Percentiles rank a stretch among this genome's conserved stretches.
These are phyloP conservation scores for Diplodia corticola DNA, from an alignment of 2,329 filamentous ascomycete species.

Conservation along the genomic window DNA sequence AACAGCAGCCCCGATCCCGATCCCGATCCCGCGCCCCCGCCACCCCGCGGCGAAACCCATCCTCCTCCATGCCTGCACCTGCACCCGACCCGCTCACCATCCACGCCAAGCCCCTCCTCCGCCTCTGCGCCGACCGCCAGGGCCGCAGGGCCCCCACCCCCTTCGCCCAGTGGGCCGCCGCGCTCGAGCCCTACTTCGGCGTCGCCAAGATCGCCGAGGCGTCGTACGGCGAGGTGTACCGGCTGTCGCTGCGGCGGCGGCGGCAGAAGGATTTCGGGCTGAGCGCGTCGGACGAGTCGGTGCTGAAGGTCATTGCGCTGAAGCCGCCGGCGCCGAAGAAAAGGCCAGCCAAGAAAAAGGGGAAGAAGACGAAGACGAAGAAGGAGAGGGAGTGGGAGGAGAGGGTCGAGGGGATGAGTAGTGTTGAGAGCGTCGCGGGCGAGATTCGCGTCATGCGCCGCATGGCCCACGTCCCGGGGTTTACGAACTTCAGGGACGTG, in stretches of 20 bases:
- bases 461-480: constrained; percentile 61
- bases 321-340: constrained; percentile 29
- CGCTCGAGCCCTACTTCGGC: constrained; percentile 46
- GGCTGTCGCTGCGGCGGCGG: constrained; percentile 55
- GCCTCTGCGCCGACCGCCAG: constrained; percentile 31
- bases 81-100: not conserved
- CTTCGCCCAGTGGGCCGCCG: constrained; percentile 46
- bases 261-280: constrained; percentile 33
- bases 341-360: not conserved
- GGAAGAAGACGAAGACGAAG: constrained; percentile 25
- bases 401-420: constrained; percentile 44
- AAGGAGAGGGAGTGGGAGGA: constrained; percentile 36
- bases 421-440: constrained; percentile 46
- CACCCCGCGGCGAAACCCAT: not conserved
- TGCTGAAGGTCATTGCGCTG: constrained; percentile 50
- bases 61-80: not conserved
- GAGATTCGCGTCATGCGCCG: constrained; percentile 57
- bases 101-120: constrained; percentile 33
- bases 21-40: not conserved
- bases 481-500: constrained; percentile 62
- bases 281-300: constrained; percentile 43
- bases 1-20: too few species aligned
- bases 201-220: constrained; percentile 66
- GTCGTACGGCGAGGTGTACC: constrained; percentile 66
- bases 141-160: constrained; percentile 27